These are phyloP conservation scores for Escallonia herrerae DNA, from an alignment of 129 eudicot genomes.

Conservation along the genomic window DNA sequence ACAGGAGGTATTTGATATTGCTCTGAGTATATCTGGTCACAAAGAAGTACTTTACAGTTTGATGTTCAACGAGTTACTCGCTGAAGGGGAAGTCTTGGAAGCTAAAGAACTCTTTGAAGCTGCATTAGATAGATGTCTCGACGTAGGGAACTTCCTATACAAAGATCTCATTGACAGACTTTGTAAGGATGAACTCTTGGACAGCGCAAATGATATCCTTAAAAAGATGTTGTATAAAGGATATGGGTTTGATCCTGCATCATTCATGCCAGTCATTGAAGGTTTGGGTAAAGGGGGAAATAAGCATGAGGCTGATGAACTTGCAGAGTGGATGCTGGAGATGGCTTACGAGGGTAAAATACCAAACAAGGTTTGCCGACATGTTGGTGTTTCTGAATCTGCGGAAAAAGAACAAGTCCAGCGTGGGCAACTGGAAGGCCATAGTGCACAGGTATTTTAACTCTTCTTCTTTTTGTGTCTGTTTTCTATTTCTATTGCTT, in stretches of 20 bases:
- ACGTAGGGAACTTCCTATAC: slow-evolving; percentile 55
- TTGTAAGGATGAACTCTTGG: slow-evolving; percentile 57
- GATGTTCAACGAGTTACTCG: slow-evolving; percentile 78
- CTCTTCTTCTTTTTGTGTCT: not conserved
- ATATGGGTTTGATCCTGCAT: slow-evolving; percentile 72
- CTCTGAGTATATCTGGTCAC: slow-evolving; percentile 58
- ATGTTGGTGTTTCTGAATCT: slow-evolving; percentile 20
- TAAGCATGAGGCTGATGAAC: slow-evolving; percentile 74
- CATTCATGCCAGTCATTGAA: slow-evolving; percentile 82
- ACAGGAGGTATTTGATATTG: slow-evolving; percentile 61
- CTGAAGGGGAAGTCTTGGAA: slow-evolving; percentile 67
- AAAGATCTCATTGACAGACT: slow-evolving; percentile 60
- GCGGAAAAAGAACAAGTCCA: slow-evolving; percentile 22
- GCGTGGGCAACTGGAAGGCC: slow-evolving; percentile 50
- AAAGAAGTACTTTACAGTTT: slow-evolving; percentile 51
- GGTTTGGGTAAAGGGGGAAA: slow-evolving; percentile 47
- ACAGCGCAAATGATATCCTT: slow-evolving; percentile 51
- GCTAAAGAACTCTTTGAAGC: slow-evolving; percentile 65
- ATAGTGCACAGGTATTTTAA: slow-evolving; percentile 61
- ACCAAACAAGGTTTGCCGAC: slow-evolving; percentile 31
- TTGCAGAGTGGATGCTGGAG: slow-evolving; percentile 74
- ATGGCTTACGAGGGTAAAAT: slow-evolving; percentile 53
- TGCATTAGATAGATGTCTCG: slow-evolving; percentile 52
- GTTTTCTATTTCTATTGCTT: not conserved
- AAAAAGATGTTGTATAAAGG: slow-evolving; percentile 51